Conservation (phyloP, 306 rosid genomes). For the Trifolium fragiferum region DNA sequence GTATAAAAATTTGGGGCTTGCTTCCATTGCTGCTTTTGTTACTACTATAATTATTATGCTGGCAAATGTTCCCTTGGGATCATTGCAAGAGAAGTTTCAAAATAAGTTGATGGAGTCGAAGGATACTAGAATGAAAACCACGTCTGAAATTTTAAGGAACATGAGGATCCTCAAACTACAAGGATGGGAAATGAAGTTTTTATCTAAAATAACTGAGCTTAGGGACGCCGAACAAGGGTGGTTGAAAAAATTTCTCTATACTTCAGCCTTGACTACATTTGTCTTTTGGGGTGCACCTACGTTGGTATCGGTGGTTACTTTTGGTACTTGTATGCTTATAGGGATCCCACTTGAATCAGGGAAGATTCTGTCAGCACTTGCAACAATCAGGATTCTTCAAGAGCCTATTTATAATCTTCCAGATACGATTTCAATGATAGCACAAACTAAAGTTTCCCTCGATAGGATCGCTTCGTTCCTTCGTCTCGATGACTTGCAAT, state of each 20-base stretch:
- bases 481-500: constrained; percentile 51
- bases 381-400: constrained; percentile 59
- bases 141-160: constrained; percentile 65
- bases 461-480: constrained; percentile 60
- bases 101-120: constrained; percentile 61
- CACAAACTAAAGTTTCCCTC: constrained; percentile 60
- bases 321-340: constrained; percentile 50
- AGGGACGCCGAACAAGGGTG: constrained; percentile 54
- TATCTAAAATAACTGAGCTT: constrained; percentile 47
- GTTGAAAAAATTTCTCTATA: constrained; percentile 53
- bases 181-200: constrained; percentile 75
- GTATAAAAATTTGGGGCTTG: constrained; percentile 58
- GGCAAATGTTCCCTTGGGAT: constrained; percentile 58
- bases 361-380: constrained; percentile 62
- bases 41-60: constrained; percentile 56
- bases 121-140: constrained; percentile 62
- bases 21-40: constrained; percentile 53
- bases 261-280: constrained; percentile 42
- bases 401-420: constrained; percentile 56
- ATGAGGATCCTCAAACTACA: constrained; percentile 71
- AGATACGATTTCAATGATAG: constrained; percentile 51
- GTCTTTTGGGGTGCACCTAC: constrained; percentile 60
- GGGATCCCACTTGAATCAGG: constrained; percentile 66
- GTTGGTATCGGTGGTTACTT: constrained; percentile 57
- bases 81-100: constrained; percentile 52